These are phyloP conservation scores for Cytospora piceicola DNA, from an alignment of 2,329 filamentous ascomycete genomes.

Conservation along the genomic window DNA sequence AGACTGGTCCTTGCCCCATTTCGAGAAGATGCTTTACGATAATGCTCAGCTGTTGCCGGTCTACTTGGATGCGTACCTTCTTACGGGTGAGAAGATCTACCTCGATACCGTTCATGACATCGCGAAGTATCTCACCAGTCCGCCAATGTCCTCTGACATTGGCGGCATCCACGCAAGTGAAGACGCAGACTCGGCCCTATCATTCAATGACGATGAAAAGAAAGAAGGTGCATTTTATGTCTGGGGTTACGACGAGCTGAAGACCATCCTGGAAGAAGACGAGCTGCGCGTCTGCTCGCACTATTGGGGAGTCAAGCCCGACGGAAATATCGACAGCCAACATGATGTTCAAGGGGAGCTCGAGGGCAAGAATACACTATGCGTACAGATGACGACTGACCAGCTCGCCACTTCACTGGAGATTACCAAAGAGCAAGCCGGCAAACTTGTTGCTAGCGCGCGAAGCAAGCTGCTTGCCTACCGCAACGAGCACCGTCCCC, in stretches of 20 bases:
- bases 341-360: constrained; percentile 89
- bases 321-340: constrained; percentile 78
- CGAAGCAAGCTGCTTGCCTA: constrained; percentile 68
- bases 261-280: constrained; percentile 64
- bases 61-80: constrained; percentile 79
- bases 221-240: constrained; percentile 87
- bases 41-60: constrained; percentile 79
- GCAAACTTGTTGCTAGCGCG: constrained; percentile 66
- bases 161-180: constrained; percentile 84
- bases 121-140: constrained; percentile 68
- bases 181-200: constrained; percentile 78
- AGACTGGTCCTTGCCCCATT: constrained; percentile 89
- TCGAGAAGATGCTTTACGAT: constrained; percentile 92
- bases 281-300: constrained; percentile 72
- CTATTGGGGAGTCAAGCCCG: constrained; percentile 77
- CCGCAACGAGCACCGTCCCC: constrained; percentile 70
- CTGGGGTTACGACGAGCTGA: constrained; percentile 83
- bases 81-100: constrained; percentile 60
- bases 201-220: constrained; percentile 72
- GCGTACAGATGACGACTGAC: constrained; percentile 65
- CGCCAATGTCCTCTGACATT: constrained; percentile 65
- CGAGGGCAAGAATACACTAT: constrained; percentile 82
- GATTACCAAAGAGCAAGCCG: constrained; percentile 67
- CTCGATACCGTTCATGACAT: constrained; percentile 53
- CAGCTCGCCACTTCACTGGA: constrained; percentile 73